Evolutionary conservation across 306 rosid species (phyloP).

Genomic region (Trifolium dubium): DNA sequence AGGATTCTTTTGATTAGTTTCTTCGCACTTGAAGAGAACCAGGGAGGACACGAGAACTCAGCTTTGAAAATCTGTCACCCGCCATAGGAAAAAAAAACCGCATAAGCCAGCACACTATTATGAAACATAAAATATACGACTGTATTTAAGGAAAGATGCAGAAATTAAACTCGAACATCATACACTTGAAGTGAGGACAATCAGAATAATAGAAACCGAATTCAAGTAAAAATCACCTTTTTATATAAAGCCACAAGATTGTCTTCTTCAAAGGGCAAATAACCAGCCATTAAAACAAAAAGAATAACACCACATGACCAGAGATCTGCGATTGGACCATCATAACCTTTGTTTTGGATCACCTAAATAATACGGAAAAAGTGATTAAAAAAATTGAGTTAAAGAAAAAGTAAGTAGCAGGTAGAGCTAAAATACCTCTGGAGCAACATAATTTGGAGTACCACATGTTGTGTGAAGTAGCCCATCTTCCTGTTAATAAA

Average conservation of each 20-base stretch:
- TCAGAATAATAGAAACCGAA: neutral
- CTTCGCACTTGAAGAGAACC: conserved; percentile 94
- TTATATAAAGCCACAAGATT: conserved; percentile 83
- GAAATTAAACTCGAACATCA: neutral
- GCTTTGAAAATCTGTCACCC: conserved; percentile 85
- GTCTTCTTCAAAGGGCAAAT: conserved; percentile 88
- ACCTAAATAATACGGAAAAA: conserved; percentile 62
- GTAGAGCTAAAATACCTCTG: conserved; percentile 71
- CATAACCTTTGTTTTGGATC: conserved; percentile 89
- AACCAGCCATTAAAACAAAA: conserved; percentile 93
- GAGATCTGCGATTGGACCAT: conserved; percentile 89
- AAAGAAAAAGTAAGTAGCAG: conserved; percentile 6
- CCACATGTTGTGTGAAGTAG: conserved; percentile 96
- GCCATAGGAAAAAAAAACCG: neutral
- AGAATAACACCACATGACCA: conserved; percentile 99
- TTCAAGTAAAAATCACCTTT: conserved; percentile 65
- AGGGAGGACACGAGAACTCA: conserved; percentile 78
- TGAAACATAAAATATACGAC: conserved; percentile 26
- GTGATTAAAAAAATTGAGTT: conserved; percentile 30
- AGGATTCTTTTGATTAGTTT: conserved; percentile 84
- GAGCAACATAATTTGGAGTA: conserved; percentile 97
- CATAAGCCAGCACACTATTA: conserved; percentile 10
- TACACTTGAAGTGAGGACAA: conserved; percentile 11
- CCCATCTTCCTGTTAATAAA: conserved; percentile 74
- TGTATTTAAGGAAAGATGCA: conserved; percentile 10